phyloP scores from a whole-genome alignment of 192 early-diverging fungal species.

The Backusella mclennaniae region DNA sequence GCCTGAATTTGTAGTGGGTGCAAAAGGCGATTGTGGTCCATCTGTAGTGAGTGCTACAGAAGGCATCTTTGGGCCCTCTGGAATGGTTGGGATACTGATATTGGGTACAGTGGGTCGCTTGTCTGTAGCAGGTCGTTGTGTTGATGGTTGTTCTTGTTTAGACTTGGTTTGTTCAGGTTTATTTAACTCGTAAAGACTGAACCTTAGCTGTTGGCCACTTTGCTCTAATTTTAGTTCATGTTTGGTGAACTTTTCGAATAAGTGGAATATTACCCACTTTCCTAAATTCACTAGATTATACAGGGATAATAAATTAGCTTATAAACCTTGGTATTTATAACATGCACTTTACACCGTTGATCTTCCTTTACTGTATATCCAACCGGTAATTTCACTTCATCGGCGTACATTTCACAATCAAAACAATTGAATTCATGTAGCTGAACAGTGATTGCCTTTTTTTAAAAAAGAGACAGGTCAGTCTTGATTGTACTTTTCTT shows the following conservation, averaged over 20 bases:
- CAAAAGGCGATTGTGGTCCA: neutral
- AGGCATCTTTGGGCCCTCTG: slow-evolving; percentile 21
- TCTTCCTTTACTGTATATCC: slow-evolving; percentile 63
- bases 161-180: neutral
- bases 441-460: slow-evolving; percentile 77
- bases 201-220: neutral
- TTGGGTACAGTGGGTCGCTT: neutral
- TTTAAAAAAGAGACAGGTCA: too few species aligned
- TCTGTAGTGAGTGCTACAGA: slow-evolving; percentile 23
- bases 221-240: slow-evolving; percentile 25
- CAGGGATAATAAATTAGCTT: neutral
- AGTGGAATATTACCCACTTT: slow-evolving; percentile 77
- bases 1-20: slow-evolving; percentile 24
- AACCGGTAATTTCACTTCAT: slow-evolving; percentile 60
- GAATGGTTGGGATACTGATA: neutral
- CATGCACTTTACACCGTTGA: slow-evolving; percentile 56
- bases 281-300: slow-evolving; percentile 69
- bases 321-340: neutral
- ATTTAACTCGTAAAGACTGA: neutral
- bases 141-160: neutral
- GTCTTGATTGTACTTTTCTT: neutral
- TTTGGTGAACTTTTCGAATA: slow-evolving; percentile 61
- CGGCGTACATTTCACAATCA: slow-evolving; percentile 90
- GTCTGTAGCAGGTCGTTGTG: neutral
- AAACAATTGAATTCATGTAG: slow-evolving; percentile 77